Conservation (phyloP, 2,329 filamentous ascomycete species). For the Phialophora verrucosa region DNA sequence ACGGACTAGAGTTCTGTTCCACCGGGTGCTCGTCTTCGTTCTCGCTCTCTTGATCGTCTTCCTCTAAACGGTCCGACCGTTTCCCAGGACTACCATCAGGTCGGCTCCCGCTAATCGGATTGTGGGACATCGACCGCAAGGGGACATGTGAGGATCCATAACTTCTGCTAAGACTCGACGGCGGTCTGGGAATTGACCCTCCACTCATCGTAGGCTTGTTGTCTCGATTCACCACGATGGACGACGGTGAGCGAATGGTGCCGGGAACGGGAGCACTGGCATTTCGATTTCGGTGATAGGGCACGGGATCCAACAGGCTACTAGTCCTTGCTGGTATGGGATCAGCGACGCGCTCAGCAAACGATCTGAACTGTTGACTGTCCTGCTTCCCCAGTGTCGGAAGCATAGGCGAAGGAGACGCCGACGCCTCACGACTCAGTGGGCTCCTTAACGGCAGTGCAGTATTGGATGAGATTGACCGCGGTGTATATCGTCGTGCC, state of each 20-base stretch:
- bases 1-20: conserved; percentile 38
- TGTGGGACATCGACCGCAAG: conserved; percentile 26
- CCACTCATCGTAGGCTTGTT: conserved; percentile 32
- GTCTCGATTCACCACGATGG: conserved; percentile 33
- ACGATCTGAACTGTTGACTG: conserved; percentile 37
- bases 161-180: conserved; percentile 35
- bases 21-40: conserved; percentile 36
- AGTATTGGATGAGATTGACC: conserved; percentile 46
- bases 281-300: conserved; percentile 37
- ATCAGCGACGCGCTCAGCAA: conserved; percentile 38
- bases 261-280: conserved; percentile 29
- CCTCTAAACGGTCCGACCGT: conserved; percentile 20
- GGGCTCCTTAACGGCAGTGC: conserved; percentile 51
- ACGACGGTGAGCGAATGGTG: conserved; percentile 39
- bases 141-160: conserved; percentile 28
- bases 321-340: conserved; percentile 31
- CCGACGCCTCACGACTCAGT: conserved; percentile 50
- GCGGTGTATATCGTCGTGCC: conserved; percentile 39
- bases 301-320: conserved; percentile 38
- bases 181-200: conserved; percentile 26
- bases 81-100: conserved; percentile 16
- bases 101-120: conserved; percentile 22
- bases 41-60: conserved; percentile 30
- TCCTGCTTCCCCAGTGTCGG: conserved; percentile 27
- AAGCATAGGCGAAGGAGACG: conserved; percentile 46